Conservation (phyloP, 495 filamentous ascomycete genomes). For the Aspergillus carlsbadensis region DNA sequence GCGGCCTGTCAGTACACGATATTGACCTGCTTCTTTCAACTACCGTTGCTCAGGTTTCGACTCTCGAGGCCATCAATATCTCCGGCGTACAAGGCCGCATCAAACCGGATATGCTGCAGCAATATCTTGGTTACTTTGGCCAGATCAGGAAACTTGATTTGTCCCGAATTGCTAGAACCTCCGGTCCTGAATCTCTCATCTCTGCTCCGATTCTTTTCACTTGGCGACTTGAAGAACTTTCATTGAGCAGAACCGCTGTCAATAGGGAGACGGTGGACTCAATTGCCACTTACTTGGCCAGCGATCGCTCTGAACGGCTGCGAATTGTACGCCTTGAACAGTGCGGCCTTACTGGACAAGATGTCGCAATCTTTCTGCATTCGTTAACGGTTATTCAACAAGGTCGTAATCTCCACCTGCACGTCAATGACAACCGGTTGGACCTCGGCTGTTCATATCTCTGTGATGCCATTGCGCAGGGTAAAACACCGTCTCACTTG, state of each 20-base stretch:
- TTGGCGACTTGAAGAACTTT: conserved; percentile 75
- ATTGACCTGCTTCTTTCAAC: conserved; percentile 46
- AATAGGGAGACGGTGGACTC: conserved; percentile 55
- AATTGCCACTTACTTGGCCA: conserved; percentile 62
- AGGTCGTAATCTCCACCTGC: conserved; percentile 68
- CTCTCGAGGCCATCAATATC: conserved; percentile 74
- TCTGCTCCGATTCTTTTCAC: conserved; percentile 63
- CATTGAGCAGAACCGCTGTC: conserved; percentile 64
- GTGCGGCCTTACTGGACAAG: conserved; percentile 73
- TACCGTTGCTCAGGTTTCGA: conserved; percentile 59
- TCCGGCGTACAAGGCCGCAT: conserved; percentile 74
- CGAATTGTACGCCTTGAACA: conserved; percentile 72
- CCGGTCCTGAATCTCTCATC: conserved; percentile 62
- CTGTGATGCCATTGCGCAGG: conserved; percentile 62
- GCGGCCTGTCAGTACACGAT: conserved; percentile 61
- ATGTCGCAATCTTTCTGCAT: conserved; percentile 75
- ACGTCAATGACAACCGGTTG: conserved; percentile 79
- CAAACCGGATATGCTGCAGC: conserved; percentile 60
- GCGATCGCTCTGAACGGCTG: conserved; percentile 62
- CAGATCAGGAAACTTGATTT: conserved; percentile 71
- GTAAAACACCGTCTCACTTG: conserved; percentile 66
- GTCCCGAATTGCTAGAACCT: conserved; percentile 63
- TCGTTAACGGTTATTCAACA: conserved; percentile 60
- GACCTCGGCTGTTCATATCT: conserved; percentile 70
- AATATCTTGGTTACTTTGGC: conserved; percentile 64